A percentile compares a stretch with the other conserved stretches of the same genome.
phyloP scores from a whole-genome alignment of 2,329 filamentous ascomycete genomes.

The Pezicula carpinea region DNA sequence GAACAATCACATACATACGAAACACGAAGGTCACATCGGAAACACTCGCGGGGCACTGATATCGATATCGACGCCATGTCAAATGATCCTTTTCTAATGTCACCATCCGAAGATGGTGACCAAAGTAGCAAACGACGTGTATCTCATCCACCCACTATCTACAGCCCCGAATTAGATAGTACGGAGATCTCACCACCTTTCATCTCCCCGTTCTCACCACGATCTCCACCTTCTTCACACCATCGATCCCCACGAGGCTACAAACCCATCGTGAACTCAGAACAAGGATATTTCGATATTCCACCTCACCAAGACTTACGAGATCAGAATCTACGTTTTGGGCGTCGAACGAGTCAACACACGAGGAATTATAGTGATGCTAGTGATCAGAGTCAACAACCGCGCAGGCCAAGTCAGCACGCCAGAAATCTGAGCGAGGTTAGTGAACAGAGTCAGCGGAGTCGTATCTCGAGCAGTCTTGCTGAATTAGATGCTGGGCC shows the following conservation, averaged over 20 bases:
- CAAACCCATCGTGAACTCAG: conserved; percentile 15
- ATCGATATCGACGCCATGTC: conserved; percentile 20
- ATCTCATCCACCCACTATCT: conserved; percentile 7
- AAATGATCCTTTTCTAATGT: conserved; percentile 26
- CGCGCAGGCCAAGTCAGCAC: conserved; percentile 16
- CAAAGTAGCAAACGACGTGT: conserved; percentile 12
- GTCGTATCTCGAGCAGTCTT: conserved; percentile 7
- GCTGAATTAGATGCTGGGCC: conserved; percentile 16
- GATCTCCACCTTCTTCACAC: conserved; percentile 7
- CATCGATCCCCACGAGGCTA: conserved; percentile 16
- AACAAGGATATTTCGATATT: conserved; percentile 17
- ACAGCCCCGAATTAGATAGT: conserved; percentile 14
- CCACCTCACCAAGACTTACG: conserved; percentile 4
- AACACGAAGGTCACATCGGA: conserved; percentile 6
- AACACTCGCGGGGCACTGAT: conserved; percentile 7
- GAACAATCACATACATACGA: conserved; percentile 10
- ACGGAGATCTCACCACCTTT: conserved; percentile 18
- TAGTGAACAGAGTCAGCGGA: conserved; percentile 15
- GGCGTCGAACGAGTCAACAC: conserved; percentile 4
- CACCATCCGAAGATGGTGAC: conserved; percentile 8
- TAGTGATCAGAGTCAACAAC: background rate
- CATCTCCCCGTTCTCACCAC: conserved; percentile 15
- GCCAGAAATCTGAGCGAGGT: conserved; percentile 19
- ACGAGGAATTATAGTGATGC: background rate
- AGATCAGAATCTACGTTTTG: conserved; percentile 12